Evolutionary conservation across 192 early-diverging fungal genomes (phyloP).

Genomic region (Backusella sp.): DNA sequence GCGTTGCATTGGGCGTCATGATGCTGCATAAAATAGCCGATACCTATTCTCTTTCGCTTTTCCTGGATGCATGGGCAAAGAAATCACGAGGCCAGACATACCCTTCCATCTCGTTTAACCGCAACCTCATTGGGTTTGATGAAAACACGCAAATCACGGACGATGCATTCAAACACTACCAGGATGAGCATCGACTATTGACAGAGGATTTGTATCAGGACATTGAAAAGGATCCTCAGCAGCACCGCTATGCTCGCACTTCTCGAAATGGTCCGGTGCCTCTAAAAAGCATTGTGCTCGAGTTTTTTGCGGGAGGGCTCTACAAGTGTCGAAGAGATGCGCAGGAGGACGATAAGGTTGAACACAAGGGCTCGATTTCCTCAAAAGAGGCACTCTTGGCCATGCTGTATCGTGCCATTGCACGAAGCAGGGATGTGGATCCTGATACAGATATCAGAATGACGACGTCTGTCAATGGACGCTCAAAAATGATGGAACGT

Average conservation of each 20-base stretch:
- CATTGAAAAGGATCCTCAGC: slow-evolving; percentile 19
- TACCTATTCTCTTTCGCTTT: slow-evolving; percentile 20
- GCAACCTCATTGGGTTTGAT: slow-evolving; percentile 7
- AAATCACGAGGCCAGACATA: neutral
- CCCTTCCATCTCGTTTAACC: neutral
- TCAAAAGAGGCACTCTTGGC: slow-evolving; percentile 27
- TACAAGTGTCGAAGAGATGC: slow-evolving; percentile 24
- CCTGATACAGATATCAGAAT: slow-evolving; percentile 6
- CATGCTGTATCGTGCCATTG: slow-evolving; percentile 24
- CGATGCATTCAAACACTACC: slow-evolving; percentile 22
- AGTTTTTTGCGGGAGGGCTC: slow-evolving; percentile 19
- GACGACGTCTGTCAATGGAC: slow-evolving; percentile 22
- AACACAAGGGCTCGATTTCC: slow-evolving; percentile 2
- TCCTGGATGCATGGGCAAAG: slow-evolving; percentile 31
- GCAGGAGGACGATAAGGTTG: neutral
- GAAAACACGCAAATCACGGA: slow-evolving; percentile 17
- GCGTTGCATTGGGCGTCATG: slow-evolving; percentile 30
- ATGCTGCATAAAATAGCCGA: slow-evolving; percentile 32
- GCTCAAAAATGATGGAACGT: slow-evolving; percentile 12
- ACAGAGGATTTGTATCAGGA: neutral
- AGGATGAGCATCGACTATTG: slow-evolving; percentile 19
- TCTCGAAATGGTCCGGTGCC: slow-evolving; percentile 17
- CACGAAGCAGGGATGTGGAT: neutral
- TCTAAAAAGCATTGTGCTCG: slow-evolving; percentile 23
- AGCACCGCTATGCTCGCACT: slow-evolving; percentile 16